These are phyloP conservation scores for Achaetomium macrosporum DNA, from an alignment of 2,329 filamentous ascomycete species.

Conservation along the genomic window DNA sequence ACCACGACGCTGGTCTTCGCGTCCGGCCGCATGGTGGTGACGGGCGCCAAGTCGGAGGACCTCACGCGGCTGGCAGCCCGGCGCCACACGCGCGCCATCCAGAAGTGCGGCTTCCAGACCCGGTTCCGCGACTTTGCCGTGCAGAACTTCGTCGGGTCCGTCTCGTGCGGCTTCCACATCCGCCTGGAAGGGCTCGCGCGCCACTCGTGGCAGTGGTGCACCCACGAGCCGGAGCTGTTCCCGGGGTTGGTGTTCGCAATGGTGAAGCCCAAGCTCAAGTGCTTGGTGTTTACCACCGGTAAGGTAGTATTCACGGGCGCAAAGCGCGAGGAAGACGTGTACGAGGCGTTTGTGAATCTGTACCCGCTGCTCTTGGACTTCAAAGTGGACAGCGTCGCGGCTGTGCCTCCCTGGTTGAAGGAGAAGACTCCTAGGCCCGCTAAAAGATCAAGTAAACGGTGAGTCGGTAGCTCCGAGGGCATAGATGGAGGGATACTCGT, in stretches of 20 bases:
- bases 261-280: slow-evolving; percentile 95
- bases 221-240: slow-evolving; percentile 92
- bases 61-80: slow-evolving; percentile 86
- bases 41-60: slow-evolving; percentile 89
- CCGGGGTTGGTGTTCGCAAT: slow-evolving; percentile 96
- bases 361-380: slow-evolving; percentile 19
- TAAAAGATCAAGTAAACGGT: not conserved
- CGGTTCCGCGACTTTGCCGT: slow-evolving; percentile 99
- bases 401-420: no score
- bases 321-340: slow-evolving; percentile 90
- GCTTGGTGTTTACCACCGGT: slow-evolving; percentile 89
- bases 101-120: slow-evolving; percentile 94
- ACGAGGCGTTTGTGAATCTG: slow-evolving; percentile 60
- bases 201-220: slow-evolving; percentile 57
- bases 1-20: slow-evolving; percentile 93
- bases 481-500: no score
- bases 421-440: not conserved
- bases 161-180: slow-evolving; percentile 95
- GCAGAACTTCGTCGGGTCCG: slow-evolving; percentile 93
- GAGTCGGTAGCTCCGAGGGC: not conserved
- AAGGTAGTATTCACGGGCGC: slow-evolving; percentile 95
- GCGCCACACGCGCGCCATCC: slow-evolving; percentile 94
- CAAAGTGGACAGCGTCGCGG: not conserved
- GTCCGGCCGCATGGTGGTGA: slow-evolving; percentile 97
- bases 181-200: slow-evolving; percentile 86